Evolutionary conservation across 2,329 filamentous ascomycete species (phyloP).

Genomic region (Scolecobasidium constrictum): DNA sequence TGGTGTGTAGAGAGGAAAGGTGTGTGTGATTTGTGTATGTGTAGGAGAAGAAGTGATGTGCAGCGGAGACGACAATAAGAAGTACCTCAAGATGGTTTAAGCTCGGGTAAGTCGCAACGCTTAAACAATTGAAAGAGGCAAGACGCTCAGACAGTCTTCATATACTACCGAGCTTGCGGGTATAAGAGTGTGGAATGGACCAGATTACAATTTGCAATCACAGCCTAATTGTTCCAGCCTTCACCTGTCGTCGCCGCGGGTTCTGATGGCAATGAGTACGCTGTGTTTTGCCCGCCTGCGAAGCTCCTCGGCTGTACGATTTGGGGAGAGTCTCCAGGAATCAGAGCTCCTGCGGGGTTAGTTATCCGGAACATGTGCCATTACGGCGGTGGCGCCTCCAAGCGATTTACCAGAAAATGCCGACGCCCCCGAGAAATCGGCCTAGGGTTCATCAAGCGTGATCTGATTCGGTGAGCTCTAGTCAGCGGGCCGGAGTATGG

Average conservation of each 20-base stretch:
- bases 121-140: neutral
- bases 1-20: neutral
- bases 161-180: neutral
- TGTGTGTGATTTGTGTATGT: neutral
- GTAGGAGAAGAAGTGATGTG: neutral
- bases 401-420: neutral
- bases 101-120: neutral
- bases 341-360: neutral
- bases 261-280: neutral
- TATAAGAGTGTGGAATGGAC: neutral
- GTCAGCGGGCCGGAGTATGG: no score
- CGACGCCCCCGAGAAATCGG: neutral
- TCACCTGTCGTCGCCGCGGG: neutral
- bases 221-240: neutral
- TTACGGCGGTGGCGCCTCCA: neutral
- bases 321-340: neutral
- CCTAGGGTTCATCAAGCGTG: neutral
- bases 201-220: slow-evolving; percentile 1
- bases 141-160: neutral
- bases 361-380: neutral
- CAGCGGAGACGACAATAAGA: neutral
- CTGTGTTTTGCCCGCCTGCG: no score
- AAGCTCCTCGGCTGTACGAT: neutral
- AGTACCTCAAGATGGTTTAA: neutral
- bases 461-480: no score